Evolutionary conservation across 257 asterid species (phyloP).

Genomic region (Plantago ovata): DNA sequence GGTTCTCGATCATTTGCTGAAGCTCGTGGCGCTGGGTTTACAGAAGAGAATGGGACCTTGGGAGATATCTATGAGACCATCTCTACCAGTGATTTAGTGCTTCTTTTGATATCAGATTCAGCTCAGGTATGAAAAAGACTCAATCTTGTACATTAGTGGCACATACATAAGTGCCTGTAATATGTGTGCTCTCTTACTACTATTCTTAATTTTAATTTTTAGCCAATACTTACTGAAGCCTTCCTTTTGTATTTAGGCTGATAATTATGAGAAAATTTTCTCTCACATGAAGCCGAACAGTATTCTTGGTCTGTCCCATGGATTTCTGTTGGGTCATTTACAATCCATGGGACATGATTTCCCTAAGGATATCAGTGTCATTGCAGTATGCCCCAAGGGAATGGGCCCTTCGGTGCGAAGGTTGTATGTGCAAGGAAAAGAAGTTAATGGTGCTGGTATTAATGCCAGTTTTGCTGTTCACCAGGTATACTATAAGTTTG

Average conservation of each 20-base stretch:
- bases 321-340: constrained; percentile 94
- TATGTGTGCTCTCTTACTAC: constrained; percentile 1
- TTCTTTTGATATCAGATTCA: constrained; percentile 86
- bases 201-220: neutral
- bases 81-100: constrained; percentile 84
- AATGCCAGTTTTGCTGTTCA: constrained; percentile 94
- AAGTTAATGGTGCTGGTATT: constrained; percentile 94
- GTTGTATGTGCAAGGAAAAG: constrained; percentile 93
- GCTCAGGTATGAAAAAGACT: constrained; percentile 70
- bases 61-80: constrained; percentile 93
- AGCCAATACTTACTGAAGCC: too few species aligned
- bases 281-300: constrained; percentile 96
- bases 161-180: neutral
- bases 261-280: constrained; percentile 75
- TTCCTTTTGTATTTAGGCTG: constrained; percentile 56
- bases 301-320: constrained; percentile 96
- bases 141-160: neutral
- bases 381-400: constrained; percentile 98
- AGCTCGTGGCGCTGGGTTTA: constrained; percentile 85
- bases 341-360: constrained; percentile 82
- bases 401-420: constrained; percentile 99
- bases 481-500: too few species aligned
- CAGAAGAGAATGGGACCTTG: constrained; percentile 89
- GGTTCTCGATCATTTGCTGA: constrained; percentile 89
- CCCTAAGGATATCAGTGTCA: constrained; percentile 83